Evolutionary conservation across 331 rosid species (phyloP), one percentile per base, ranked within the genome.

Genomic region (Saraca asoca): DNA sequence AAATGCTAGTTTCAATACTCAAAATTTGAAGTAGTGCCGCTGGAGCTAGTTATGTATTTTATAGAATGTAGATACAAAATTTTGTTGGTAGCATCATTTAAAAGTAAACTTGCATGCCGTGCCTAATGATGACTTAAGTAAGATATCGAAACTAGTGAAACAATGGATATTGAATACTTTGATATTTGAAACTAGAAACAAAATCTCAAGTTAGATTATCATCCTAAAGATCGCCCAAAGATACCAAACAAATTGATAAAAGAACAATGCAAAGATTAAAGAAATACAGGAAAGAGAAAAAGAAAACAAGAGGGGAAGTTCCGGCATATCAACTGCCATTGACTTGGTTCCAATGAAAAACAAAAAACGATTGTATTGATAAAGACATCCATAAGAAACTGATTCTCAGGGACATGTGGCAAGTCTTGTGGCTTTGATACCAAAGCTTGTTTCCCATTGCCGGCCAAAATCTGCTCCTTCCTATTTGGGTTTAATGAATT

Each of bases 401-500:
- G 18, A 34, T 6, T 37, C 50, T 38, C 16, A 56, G 52, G 52
- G 33, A 54, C 51, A 70, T 69, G 59, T 66, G 53, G 64, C 69
- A 50, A 42, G 43, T 43, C 19, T 11, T 19, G 57, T 1, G 10
- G 18, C 46, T 49, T 24, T 12, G 9, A 35, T 34, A 34, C 1
- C 29, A 2, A 7, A 14, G 9, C 48, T 12, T 39, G 70, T 72
- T 12, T 69, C 49, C 5, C 34, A 17, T 66, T 77, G 88, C 88
- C 79, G 86, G 86, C 89, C 51, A 16, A 81, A 74, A 66, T 66
- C 78, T 69, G 76, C 78, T 9, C 58, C 33, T 49, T 11, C 3
- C 3, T 24, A 24, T 24, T 24, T 24, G 3, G n/a, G n/a, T 24
- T 24, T 24, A 24, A 1, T 24, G 31, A 1, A 24, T 24, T 24